phyloP scores from a whole-genome alignment of 1,284 basidiomycete species.

The Puccinia horiana region DNA sequence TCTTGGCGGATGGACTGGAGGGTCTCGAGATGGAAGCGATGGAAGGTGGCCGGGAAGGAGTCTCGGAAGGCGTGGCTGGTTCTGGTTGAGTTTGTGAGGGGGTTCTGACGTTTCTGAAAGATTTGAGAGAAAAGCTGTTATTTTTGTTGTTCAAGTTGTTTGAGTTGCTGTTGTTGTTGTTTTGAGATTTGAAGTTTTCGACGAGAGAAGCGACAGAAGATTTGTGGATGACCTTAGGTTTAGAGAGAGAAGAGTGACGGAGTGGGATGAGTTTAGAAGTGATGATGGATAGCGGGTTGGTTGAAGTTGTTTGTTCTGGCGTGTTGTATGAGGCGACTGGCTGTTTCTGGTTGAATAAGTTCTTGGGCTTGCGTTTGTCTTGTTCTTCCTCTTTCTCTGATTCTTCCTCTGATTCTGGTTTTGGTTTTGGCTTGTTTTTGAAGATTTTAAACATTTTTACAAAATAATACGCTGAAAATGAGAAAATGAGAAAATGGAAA shows the following conservation, averaged over 20 bases:
- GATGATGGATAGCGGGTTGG: constrained; percentile 4
- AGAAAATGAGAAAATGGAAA: too few species aligned
- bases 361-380: background rate
- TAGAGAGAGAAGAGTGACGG: too few species aligned
- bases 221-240: background rate
- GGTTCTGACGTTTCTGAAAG: constrained; percentile 45
- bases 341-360: background rate
- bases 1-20: constrained; percentile 25
- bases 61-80: background rate
- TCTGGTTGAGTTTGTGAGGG: background rate
- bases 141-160: background rate
- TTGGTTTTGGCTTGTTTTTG: background rate
- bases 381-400: background rate
- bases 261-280: background rate
- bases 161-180: background rate
- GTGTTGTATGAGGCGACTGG: background rate
- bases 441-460: background rate
- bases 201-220: background rate
- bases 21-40: constrained; percentile 9
- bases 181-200: background rate
- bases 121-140: constrained; percentile 39
- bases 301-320: background rate
- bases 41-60: background rate
- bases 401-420: background rate
- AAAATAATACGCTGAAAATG: too few species aligned